Base-by-base conservation (phyloP, 2,329 filamentous ascomycete genomes). In the Pseudogymnoascus sp. region DNA sequence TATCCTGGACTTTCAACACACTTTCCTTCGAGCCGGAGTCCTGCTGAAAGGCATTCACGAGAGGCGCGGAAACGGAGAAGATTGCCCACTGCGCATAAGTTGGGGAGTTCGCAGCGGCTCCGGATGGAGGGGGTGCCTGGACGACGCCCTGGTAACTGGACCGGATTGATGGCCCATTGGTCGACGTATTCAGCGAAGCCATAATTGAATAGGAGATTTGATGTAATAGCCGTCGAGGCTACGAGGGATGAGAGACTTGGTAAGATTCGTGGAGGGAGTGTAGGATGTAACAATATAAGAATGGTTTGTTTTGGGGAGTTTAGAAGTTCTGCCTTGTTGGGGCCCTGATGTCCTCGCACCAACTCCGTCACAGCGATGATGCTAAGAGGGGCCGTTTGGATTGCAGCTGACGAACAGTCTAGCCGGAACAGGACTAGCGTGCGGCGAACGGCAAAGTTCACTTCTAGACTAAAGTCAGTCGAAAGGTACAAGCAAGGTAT, bases 21-120 rank as follows among this genome's bases (percentile, higher is more conserved):
- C 93, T 97, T 78, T 97, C 93, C 79, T 97, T 97, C 68, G 86
- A 82, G 40, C 85, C 88, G 64, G 85, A 82, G 73, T 95, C 90
- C 67, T 83, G 80, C 77, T 96, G 91, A 76, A 99, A 99, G 65
- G 93, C 93, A 78, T 89, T 97, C 74, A 91, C 83, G 42, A 99
- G 84, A 62, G 95, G 95, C 65, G 93, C 90, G 74, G 95, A 90
- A 42, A 99, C 95, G 7, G 90, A 90, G 78, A 96, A 96, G 66
- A 99, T 81, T 19, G 91, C 93, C 95, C 95, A 99, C 80, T 93
- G 90, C 67, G 85, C 92, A 73, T 90, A 90, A 59, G 92, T 96
- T 40, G 90, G 83, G 59, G 93, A 96, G 73, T 80, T 81, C 9
- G 83, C 80, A 64, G 82, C 80, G 56, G 80, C 72, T 13, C 83